phyloP scores from a whole-genome alignment of 2,329 filamentous ascomycete genomes.

The Diaporthe australafricana region DNA sequence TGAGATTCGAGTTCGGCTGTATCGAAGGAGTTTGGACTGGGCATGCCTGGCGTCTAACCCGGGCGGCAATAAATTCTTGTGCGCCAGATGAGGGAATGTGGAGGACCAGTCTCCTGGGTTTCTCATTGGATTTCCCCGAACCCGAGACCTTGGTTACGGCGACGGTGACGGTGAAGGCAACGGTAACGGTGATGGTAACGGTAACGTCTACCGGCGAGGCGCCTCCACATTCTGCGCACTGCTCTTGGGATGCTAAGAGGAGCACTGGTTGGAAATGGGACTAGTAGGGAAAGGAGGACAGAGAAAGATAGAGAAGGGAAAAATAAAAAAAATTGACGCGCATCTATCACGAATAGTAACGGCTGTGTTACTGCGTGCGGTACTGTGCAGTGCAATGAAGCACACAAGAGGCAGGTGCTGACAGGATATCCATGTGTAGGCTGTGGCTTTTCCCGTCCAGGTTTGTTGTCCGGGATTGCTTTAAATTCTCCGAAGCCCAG shows the following conservation, averaged over 20 bases:
- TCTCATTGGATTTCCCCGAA: conserved; percentile 9
- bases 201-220: background rate
- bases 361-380: conserved; percentile 11
- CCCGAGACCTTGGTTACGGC: background rate
- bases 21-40: conserved; percentile 2
- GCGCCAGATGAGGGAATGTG: background rate
- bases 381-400: background rate
- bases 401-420: background rate
- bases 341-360: conserved; percentile 25
- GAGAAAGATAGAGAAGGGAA: background rate
- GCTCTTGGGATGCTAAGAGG: background rate
- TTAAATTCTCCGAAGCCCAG: background rate
- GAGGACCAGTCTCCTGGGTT: background rate
- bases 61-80: background rate
- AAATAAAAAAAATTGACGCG: background rate
- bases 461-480: background rate
- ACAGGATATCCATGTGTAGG: background rate
- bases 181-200: background rate
- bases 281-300: background rate
- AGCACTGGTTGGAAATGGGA: background rate
- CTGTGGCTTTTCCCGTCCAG: background rate
- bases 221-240: too few species aligned
- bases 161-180: background rate
- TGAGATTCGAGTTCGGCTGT: background rate
- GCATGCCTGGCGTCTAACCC: background rate